phyloP scores from a whole-genome alignment of 176 grass and related monocot genomes.

The Typha latifolia region DNA sequence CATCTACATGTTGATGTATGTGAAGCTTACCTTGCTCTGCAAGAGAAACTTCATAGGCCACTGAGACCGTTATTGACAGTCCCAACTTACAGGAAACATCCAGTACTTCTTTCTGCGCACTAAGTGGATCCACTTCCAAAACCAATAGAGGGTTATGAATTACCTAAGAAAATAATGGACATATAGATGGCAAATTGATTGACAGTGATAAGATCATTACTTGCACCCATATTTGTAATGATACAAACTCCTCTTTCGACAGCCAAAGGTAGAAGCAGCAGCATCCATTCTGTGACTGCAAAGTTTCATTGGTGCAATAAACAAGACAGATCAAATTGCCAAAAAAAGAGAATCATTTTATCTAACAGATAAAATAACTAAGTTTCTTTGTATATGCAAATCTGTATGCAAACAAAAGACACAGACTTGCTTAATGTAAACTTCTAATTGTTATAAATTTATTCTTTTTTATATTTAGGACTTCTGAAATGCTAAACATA shows the following conservation, averaged over 20 bases:
- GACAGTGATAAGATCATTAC: conserved; percentile 33
- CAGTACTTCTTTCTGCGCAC: conserved; percentile 72
- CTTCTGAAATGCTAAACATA: background rate
- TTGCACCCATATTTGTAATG: conserved; percentile 93
- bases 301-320: background rate
- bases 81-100: conserved; percentile 54
- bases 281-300: conserved; percentile 80
- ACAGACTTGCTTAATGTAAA: too few relatives aligned
- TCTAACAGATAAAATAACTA: background rate
- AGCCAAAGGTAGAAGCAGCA: conserved; percentile 71
- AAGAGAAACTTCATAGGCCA: conserved; percentile 53
- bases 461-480: background rate
- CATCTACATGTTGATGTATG: background rate
- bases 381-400: too few relatives aligned
- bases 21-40: conserved; percentile 27
- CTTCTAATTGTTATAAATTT: too few relatives aligned
- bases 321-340: background rate
- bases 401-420: too few relatives aligned
- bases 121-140: conserved; percentile 66
- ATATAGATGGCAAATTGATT: conserved; percentile 14
- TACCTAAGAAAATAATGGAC: conserved; percentile 1
- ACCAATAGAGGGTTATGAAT: conserved; percentile 4
- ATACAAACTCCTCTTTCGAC: conserved; percentile 65
- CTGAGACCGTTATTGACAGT: conserved; percentile 51
- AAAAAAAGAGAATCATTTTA: background rate